A percentile compares a stretch with the other conserved stretches of the same genome.
Evolutionary conservation across 2,329 filamentous ascomycete genomes (phyloP).

Genomic region (Intubia oerlemansii): DNA sequence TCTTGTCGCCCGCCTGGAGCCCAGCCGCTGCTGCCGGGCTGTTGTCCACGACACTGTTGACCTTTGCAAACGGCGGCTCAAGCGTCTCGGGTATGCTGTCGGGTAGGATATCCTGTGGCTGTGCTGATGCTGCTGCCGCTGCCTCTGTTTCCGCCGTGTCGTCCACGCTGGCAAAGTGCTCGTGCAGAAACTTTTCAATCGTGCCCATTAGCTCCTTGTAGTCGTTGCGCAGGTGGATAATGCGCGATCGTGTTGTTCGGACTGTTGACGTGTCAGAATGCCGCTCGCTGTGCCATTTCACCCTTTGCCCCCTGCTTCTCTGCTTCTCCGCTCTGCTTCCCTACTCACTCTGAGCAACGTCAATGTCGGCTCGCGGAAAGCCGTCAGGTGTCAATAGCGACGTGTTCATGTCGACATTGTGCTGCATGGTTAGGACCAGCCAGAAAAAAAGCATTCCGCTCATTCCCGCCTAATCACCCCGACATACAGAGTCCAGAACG

Average conservation of each 20-base stretch:
- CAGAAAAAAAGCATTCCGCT: too few relatives aligned
- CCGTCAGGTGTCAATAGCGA: conserved; percentile 72
- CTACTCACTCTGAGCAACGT: conserved; percentile 64
- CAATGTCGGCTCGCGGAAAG: conserved; percentile 80
- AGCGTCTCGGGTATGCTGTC: conserved; percentile 15
- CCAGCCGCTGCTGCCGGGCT: conserved; percentile 75
- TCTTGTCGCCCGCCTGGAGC: conserved; percentile 56
- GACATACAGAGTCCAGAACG: conserved; percentile 76
- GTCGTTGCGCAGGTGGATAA: conserved; percentile 79
- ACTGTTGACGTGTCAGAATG: too few relatives aligned
- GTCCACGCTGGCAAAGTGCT: conserved; percentile 59
- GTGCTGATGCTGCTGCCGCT: conserved; percentile 8
- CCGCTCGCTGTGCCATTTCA: too few relatives aligned
- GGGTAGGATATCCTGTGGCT: conserved; percentile 9
- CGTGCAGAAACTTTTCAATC: conserved; percentile 73
- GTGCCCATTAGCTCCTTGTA: conserved; percentile 72
- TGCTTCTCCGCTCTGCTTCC: neutral
- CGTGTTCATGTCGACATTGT: conserved; percentile 85
- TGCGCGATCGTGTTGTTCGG: conserved; percentile 62
- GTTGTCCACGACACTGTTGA: conserved; percentile 58
- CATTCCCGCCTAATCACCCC: too few relatives aligned
- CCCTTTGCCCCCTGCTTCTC: neutral
- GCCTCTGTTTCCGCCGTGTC: conserved; percentile 20
- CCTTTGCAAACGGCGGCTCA: conserved; percentile 54
- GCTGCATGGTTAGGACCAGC: conserved; percentile 32